Base-by-base conservation (phyloP, 257 asterid species). In the Ligustrum vulgare region DNA sequence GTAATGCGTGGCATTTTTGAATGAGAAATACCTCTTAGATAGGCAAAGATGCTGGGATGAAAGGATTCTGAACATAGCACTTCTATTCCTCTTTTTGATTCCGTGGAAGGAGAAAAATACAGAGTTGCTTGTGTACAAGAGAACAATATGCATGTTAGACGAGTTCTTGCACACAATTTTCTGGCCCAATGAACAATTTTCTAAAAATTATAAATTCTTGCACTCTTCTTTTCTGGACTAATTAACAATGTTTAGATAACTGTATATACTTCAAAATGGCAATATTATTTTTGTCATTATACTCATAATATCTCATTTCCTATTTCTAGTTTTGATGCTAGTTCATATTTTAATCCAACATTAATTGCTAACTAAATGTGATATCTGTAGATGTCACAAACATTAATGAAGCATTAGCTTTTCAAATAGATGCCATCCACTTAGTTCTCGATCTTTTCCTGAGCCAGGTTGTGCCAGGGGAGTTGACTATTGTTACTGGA, bases 401-500 rank as follows among this genome's bases (percentile, higher is more conserved):
- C 62, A 36, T 36, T 65, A 45, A 66, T 73, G 33, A 37, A 71
- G 77, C 67, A 60, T 41, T 11, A 12, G 5, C 15, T 58, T 58
- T 58, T n/a, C 65, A 58, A 20, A 22, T 8, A 58, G 33, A n/a
- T 58, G 28, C 3, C 65, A 58, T 58, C 13, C 65, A 58, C 32
- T 20, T 22, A 47, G 56, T 31, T 77, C 73, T 63, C 56, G 37
- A 67, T 73, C 39, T 70, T 43, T 65, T 49, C 72, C 75, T 69
- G 72, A 8, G 73, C 75, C 90, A 95, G 99, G 96, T 93, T 78
- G 96, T 95, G 73, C 99, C 98, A 1, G 99, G 99, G 60, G 99
- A 95, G 84, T 80, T 95, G 84, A 93, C 98, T 67, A 78, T 95
- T 75, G 93, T 95, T 66, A 93, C 99, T 31, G 99, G 99, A 76